Conservation (phyloP, 1,284 basidiomycete species). For the Apiotrichum montevideense region DNA sequence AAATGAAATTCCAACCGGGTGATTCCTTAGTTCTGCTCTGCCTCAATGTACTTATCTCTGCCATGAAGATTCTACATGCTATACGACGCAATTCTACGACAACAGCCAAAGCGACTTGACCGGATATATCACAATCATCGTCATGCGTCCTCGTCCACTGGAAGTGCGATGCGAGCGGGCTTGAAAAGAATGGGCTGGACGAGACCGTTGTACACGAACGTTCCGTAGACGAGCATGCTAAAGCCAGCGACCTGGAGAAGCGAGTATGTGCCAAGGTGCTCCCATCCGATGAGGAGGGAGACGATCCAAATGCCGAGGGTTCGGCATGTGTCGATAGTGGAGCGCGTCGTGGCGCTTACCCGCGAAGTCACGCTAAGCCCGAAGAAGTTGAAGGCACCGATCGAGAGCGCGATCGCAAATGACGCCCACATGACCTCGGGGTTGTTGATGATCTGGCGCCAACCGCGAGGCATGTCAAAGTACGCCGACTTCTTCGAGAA, state of each 20-base stretch:
- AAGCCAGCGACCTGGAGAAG: slow-evolving; percentile 85
- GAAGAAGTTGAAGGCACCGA: slow-evolving; percentile 94
- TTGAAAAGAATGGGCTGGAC: slow-evolving; percentile 59
- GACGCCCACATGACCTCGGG: slow-evolving; percentile 70
- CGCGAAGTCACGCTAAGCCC: slow-evolving; percentile 86
- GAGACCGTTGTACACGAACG: slow-evolving; percentile 61
- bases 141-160: slow-evolving; percentile 23
- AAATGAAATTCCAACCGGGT: too few species aligned
- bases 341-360: slow-evolving; percentile 81
- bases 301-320: slow-evolving; percentile 76
- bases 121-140: too few species aligned
- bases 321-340: slow-evolving; percentile 90
- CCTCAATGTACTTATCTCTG: too few species aligned
- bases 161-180: slow-evolving; percentile 32
- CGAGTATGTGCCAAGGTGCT: slow-evolving; percentile 73
- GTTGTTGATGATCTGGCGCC: slow-evolving; percentile 77
- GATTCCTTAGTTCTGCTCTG: too few species aligned
- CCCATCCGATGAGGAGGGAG: slow-evolving; percentile 86
- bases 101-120: too few species aligned
- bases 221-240: slow-evolving; percentile 66
- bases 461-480: slow-evolving; percentile 87
- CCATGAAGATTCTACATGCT: too few species aligned
- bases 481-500: slow-evolving; percentile 64
- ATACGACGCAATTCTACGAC: too few species aligned
- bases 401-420: slow-evolving; percentile 71